phyloP scores from a whole-genome alignment of 208 protist species.

The Acanthamoeba royreba region DNA sequence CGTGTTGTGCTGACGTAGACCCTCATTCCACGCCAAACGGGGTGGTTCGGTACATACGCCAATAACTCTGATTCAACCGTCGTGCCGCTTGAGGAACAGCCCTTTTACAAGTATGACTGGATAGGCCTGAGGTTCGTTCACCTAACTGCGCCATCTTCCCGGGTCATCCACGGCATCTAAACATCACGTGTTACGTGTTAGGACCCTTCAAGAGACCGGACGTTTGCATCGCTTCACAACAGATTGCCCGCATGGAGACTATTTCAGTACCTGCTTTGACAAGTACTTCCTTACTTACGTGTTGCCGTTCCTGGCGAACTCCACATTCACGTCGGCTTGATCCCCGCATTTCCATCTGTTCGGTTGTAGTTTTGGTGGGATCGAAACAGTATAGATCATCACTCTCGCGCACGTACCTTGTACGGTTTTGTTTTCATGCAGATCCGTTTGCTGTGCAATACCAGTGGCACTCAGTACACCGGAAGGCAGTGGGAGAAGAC shows the following conservation, averaged over 20 bases:
- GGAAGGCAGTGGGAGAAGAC: not conserved
- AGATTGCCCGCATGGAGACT: not conserved
- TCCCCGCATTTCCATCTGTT: too few species aligned
- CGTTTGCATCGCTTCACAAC: slow-evolving; percentile 1
- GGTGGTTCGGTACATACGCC: not conserved
- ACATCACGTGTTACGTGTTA: not conserved
- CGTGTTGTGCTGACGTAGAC: too few species aligned
- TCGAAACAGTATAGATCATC: too few species aligned
- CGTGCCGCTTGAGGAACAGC: not conserved
- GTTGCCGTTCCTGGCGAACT: not conserved
- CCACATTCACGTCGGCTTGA: too few species aligned
- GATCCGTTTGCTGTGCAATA: too few species aligned
- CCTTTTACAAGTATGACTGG: not conserved
- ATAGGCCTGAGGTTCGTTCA: not conserved
- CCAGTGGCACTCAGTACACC: not conserved
- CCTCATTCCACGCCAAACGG: not conserved
- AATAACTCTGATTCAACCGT: not conserved
- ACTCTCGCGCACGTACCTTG: too few species aligned
- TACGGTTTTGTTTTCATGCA: too few species aligned
- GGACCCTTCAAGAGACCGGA: not conserved
- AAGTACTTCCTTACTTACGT: not conserved
- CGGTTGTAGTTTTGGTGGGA: too few species aligned
- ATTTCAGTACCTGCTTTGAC: not conserved
- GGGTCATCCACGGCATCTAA: too few species aligned
- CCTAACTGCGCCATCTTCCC: too few species aligned